Evolutionary conservation across 768 basidiomycete genomes (phyloP).

Genomic region (Auricularia sp.): DNA sequence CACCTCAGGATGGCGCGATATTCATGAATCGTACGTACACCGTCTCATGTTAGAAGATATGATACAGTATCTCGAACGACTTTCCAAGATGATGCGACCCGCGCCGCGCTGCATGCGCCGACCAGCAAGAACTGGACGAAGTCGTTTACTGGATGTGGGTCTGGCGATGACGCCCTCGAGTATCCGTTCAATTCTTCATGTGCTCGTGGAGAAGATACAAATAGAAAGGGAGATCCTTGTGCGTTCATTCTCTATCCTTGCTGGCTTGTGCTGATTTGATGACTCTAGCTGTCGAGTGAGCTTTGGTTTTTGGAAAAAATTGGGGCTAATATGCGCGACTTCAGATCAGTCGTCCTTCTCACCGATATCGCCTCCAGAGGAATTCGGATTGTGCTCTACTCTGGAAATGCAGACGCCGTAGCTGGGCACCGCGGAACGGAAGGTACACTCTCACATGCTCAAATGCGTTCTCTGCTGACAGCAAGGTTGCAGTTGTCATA

Average conservation of each 20-base stretch:
- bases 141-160: slow-evolving; percentile 16
- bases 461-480: not conserved
- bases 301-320: too few relatives aligned
- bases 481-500: not conserved
- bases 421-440: slow-evolving; percentile 2
- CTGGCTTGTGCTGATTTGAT: too few relatives aligned
- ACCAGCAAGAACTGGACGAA: slow-evolving; percentile 39
- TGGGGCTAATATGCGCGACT: too few relatives aligned
- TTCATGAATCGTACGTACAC: slow-evolving; percentile 50
- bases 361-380: not conserved
- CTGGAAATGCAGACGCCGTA: slow-evolving; percentile 1
- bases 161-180: not conserved
- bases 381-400: not conserved
- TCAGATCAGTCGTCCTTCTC: not conserved
- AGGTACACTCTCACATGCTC: not conserved
- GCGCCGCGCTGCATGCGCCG: slow-evolving; percentile 58
- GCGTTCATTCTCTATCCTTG: too few relatives aligned
- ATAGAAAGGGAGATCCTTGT: slow-evolving; percentile 23
- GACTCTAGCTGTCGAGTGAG: not conserved
- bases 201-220: not conserved
- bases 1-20: slow-evolving; percentile 36
- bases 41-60: not conserved
- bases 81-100: slow-evolving; percentile 38
- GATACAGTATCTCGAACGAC: not conserved
- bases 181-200: not conserved